A percentile compares a stretch with the other conserved stretches of the same genome.
phyloP scores from a whole-genome alignment of 768 basidiomycete species.

The Nidula microcarpa region DNA sequence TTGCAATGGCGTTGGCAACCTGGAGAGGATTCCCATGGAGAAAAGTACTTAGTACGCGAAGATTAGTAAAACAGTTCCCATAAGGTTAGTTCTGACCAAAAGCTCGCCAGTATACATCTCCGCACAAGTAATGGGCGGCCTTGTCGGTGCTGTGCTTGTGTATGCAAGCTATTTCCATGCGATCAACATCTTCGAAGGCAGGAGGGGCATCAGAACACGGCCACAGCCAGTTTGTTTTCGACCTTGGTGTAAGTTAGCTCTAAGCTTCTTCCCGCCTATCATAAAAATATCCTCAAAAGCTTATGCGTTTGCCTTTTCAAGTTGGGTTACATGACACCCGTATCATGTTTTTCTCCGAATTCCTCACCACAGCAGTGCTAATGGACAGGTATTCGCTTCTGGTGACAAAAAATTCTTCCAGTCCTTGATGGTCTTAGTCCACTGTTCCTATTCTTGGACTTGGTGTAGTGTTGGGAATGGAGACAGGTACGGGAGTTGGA shows the following conservation, averaged over 20 bases:
- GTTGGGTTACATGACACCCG: constrained; percentile 30
- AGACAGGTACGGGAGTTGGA: constrained; percentile 33
- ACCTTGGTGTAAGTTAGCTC: too few relatives aligned
- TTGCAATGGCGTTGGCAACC: constrained; percentile 61
- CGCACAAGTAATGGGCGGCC: constrained; percentile 60
- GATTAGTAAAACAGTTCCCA: too few relatives aligned
- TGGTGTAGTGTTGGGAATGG: constrained; percentile 54
- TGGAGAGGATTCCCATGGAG: constrained; percentile 68
- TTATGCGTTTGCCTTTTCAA: constrained; percentile 2
- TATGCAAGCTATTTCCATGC: constrained; percentile 71
- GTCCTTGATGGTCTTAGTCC: constrained; percentile 51
- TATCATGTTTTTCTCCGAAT: constrained; percentile 47
- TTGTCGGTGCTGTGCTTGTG: constrained; percentile 55
- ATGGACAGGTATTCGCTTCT: constrained; percentile 48
- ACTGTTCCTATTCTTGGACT: constrained; percentile 55
- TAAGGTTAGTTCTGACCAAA: too few relatives aligned
- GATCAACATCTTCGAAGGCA: constrained; percentile 62
- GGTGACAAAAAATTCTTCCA: constrained; percentile 51
- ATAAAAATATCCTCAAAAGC: neutral
- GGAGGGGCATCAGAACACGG: constrained; percentile 43
- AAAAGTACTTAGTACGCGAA: constrained; percentile 51
- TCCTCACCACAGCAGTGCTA: constrained; percentile 54
- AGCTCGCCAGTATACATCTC: constrained; percentile 40
- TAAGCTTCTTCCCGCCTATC: constrained; percentile 21
- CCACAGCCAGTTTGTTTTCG: constrained; percentile 53